phyloP scores from a whole-genome alignment of 2,329 filamentous ascomycete species.

The Epichloe scottii region DNA sequence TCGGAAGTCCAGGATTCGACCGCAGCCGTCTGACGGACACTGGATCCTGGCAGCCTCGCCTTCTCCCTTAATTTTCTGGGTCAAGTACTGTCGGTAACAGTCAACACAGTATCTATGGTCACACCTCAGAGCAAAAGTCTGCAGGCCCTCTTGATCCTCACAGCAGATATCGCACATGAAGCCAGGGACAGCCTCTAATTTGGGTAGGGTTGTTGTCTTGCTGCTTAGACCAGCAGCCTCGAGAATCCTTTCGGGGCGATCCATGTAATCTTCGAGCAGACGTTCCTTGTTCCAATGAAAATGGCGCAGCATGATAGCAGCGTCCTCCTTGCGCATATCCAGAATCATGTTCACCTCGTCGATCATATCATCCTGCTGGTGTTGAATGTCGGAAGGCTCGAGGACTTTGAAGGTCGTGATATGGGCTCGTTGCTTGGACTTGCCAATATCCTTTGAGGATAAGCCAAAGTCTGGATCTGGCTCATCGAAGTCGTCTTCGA shows the following conservation, averaged over 20 bases:
- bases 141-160: slow-evolving; percentile 64
- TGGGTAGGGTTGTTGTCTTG: slow-evolving; percentile 47
- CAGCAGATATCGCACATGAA: slow-evolving; percentile 96
- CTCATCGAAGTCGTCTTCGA: slow-evolving; percentile 43
- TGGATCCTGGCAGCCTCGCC: slow-evolving; percentile 91
- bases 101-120: slow-evolving; percentile 85
- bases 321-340: slow-evolving; percentile 76
- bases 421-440: slow-evolving; percentile 61
- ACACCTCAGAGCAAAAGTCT: slow-evolving; percentile 90
- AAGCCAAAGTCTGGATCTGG: slow-evolving; percentile 42
- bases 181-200: slow-evolving; percentile 56
- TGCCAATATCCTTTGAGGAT: slow-evolving; percentile 49
- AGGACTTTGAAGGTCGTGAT: slow-evolving; percentile 78
- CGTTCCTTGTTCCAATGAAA: slow-evolving; percentile 95
- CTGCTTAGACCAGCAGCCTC: slow-evolving; percentile 74
- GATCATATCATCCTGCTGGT: slow-evolving; percentile 75
- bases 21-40: slow-evolving; percentile 79
- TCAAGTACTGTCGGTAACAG: slow-evolving; percentile 85
- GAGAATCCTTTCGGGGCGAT: slow-evolving; percentile 64
- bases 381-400: slow-evolving; percentile 67
- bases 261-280: slow-evolving; percentile 93
- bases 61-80: slow-evolving; percentile 88
- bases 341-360: slow-evolving; percentile 86
- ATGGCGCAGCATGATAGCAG: slow-evolving; percentile 78
- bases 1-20: slow-evolving; percentile 80